These are phyloP conservation scores for Kurtzmaniella quercitrusa DNA, from an alignment of 1,139 yeast species.

Conservation along the genomic window DNA sequence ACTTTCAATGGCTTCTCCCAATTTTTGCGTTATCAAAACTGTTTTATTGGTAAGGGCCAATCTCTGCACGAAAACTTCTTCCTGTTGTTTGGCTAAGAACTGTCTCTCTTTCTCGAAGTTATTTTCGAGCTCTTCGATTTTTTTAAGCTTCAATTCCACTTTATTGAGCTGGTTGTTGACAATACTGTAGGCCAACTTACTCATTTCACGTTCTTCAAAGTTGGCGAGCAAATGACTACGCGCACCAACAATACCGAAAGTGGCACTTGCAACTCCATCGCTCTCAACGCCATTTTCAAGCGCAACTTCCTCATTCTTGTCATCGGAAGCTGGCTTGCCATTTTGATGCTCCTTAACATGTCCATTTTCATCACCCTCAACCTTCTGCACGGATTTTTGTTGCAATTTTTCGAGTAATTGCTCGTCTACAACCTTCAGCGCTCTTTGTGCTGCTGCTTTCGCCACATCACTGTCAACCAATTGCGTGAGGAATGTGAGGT, in stretches of 20 bases:
- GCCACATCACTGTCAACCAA: constrained; percentile 86
- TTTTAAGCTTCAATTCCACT: constrained; percentile 69
- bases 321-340: constrained; percentile 7
- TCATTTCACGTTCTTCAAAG: constrained; percentile 77
- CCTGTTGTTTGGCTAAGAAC: constrained; percentile 70
- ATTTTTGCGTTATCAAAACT: constrained; percentile 45
- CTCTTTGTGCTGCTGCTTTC: constrained; percentile 71
- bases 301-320: constrained; percentile 8
- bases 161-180: constrained; percentile 71
- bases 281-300: constrained; percentile 7
- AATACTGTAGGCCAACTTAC: constrained; percentile 52
- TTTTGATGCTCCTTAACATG: constrained; percentile 3
- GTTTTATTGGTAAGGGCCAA: constrained; percentile 66
- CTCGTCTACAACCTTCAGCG: constrained; percentile 56
- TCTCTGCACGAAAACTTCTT: constrained; percentile 75
- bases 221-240: constrained; percentile 80
- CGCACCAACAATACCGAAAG: constrained; percentile 71
- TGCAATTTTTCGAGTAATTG: constrained; percentile 34
- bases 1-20: constrained; percentile 39
- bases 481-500: constrained; percentile 80
- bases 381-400: constrained; percentile 6
- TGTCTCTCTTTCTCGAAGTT: constrained; percentile 77
- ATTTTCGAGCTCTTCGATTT: constrained; percentile 69
- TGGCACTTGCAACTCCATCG: constrained; percentile 49
- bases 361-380: constrained; percentile 5